Conservation (phyloP, 2,329 filamentous ascomycete genomes). For the Colletotrichum eleusines region DNA sequence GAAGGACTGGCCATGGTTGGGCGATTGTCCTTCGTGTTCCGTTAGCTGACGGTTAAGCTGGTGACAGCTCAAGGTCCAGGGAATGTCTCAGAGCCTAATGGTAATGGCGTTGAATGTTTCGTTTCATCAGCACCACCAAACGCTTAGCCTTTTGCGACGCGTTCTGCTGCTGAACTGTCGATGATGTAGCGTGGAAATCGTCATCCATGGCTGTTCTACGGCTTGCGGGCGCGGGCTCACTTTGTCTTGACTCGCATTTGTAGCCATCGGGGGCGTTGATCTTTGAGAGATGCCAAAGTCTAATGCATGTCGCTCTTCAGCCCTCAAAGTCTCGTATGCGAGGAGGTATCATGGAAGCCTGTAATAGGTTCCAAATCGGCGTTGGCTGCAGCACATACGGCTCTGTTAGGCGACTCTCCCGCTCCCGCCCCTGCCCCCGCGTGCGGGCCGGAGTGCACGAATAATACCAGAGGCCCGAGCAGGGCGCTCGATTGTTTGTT, state of each 20-base stretch:
- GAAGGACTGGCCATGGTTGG: constrained; percentile 2
- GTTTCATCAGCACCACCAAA: constrained; percentile 32
- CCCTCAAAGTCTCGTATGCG: neutral
- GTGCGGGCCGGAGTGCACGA: neutral
- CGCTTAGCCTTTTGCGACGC: constrained; percentile 34
- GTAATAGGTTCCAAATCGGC: neutral
- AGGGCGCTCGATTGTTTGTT: constrained; percentile 20
- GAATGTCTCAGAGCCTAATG: constrained; percentile 30
- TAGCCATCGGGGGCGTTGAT: constrained; percentile 23
- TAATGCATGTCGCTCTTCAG: neutral
- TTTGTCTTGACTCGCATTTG: constrained; percentile 15
- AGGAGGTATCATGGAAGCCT: neutral
- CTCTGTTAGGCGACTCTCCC: constrained; percentile 13
- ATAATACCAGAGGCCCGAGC: constrained; percentile 1
- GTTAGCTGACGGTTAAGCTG: constrained; percentile 31
- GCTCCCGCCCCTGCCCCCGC: no score
- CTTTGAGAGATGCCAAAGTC: constrained; percentile 18
- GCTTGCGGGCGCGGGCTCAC: constrained; percentile 24
- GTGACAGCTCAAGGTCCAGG: constrained; percentile 5
- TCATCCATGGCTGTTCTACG: constrained; percentile 3
- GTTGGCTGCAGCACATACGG: constrained; percentile 5
- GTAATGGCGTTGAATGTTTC: constrained; percentile 37
- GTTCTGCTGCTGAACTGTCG: constrained; percentile 32
- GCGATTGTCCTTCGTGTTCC: constrained; percentile 9
- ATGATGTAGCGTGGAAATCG: constrained; percentile 23